Evolutionary conservation across 805 yeast genomes (phyloP).

Genomic region (Cyberlindnera samutprakarnensis): DNA sequence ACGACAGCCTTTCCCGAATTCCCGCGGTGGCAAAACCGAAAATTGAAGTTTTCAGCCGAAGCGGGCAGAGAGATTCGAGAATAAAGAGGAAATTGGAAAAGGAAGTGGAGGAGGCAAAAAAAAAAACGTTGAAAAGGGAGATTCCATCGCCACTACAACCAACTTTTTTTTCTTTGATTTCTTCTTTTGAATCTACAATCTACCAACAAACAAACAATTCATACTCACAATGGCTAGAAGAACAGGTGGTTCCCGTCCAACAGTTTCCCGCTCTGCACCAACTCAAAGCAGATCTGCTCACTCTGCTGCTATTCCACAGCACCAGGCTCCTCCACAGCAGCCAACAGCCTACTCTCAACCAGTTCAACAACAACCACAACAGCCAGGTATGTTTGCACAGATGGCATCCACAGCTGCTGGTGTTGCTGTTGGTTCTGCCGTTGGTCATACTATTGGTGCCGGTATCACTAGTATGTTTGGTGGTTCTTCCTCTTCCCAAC

Average conservation of each 20-base stretch:
- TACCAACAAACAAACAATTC: slow-evolving; percentile 1
- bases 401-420: slow-evolving; percentile 99
- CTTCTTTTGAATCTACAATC: background rate
- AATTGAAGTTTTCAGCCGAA: no score
- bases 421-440: slow-evolving; percentile 97
- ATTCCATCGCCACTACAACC: slow-evolving; percentile 1
- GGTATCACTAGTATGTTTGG: slow-evolving; percentile 88
- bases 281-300: slow-evolving; percentile 64
- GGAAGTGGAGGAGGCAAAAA: no score
- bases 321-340: slow-evolving; percentile 32
- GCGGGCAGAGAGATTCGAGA: no score
- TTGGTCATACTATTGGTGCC: slow-evolving; percentile 95
- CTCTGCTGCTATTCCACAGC: slow-evolving; percentile 49
- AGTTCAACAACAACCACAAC: slow-evolving; percentile 33
- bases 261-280: slow-evolving; percentile 30
- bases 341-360: slow-evolving; percentile 44
- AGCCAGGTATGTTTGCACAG: slow-evolving; percentile 89
- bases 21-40: no score
- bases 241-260: slow-evolving; percentile 40
- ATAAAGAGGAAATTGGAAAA: no score
- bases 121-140: background rate
- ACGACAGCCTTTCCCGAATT: no score
- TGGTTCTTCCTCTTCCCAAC: slow-evolving; percentile 51
- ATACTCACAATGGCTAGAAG: slow-evolving; percentile 35
- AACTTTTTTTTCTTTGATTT: no score